Percentiles rank a stretch among this genome's conserved stretches.
phyloP scores from a whole-genome alignment of 768 basidiomycete genomes.

The Mycena sanguinolenta region DNA sequence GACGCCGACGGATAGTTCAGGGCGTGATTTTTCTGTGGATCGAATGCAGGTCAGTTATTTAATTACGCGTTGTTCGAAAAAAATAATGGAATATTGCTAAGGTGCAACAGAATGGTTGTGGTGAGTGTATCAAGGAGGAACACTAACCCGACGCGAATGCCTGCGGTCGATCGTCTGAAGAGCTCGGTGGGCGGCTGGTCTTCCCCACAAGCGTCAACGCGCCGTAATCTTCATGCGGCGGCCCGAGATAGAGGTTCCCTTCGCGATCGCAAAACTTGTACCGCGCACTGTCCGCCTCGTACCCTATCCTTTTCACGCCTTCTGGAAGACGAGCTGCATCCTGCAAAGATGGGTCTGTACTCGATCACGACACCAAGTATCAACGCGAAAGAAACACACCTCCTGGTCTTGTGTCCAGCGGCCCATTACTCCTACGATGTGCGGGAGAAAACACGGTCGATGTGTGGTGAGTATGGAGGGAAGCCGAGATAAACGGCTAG shows the following conservation, averaged over 20 bases:
- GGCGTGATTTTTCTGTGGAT: slow-evolving; percentile 4
- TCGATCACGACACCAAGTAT: background rate
- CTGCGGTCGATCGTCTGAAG: slow-evolving; percentile 33
- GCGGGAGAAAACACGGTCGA: background rate
- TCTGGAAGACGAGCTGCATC: slow-evolving; percentile 56
- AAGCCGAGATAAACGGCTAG: background rate
- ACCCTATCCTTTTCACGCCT: slow-evolving; percentile 64
- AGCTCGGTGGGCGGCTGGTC: slow-evolving; percentile 41
- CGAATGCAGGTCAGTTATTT: no score
- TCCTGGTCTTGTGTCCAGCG: slow-evolving; percentile 51
- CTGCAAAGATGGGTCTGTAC: slow-evolving; percentile 38
- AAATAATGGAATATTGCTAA: no score
- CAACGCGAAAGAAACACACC: slow-evolving; percentile 42
- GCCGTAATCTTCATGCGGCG: slow-evolving; percentile 62
- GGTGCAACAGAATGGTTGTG: no score
- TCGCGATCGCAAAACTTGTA: slow-evolving; percentile 64
- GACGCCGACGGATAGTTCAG: slow-evolving; percentile 24
- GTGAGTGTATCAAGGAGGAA: no score
- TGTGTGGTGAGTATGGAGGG: no score
- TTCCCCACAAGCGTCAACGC: slow-evolving; percentile 52
- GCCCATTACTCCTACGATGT: slow-evolving; percentile 44
- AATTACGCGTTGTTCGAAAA: no score
- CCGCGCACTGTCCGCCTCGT: slow-evolving; percentile 65
- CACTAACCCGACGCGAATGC: slow-evolving; percentile 32
- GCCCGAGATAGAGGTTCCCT: slow-evolving; percentile 59